A percentile compares a stretch with the other conserved stretches of the same genome.
Evolutionary conservation across 2,329 filamentous ascomycete genomes (phyloP).

Genomic region (Epichloe hybrida): DNA sequence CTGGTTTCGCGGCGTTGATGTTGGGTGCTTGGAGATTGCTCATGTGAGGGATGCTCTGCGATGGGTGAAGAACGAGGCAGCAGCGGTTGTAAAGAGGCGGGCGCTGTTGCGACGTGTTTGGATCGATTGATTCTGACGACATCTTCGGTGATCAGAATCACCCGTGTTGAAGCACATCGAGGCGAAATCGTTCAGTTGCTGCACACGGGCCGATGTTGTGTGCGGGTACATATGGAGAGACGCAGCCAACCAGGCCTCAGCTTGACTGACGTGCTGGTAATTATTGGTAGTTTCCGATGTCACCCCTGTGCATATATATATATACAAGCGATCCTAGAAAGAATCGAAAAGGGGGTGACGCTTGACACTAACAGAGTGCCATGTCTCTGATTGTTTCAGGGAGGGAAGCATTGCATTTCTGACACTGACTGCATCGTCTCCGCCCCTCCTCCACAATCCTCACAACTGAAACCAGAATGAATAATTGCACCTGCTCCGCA

Average conservation of each 20-base stretch:
- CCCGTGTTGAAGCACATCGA: neutral
- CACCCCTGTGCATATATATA: too few species aligned
- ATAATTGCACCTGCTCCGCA: neutral
- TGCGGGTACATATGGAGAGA: too few species aligned
- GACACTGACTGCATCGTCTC: neutral
- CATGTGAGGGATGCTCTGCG: conserved; percentile 32
- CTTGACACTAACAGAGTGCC: neutral
- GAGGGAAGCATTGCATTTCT: neutral
- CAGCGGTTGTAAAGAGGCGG: neutral
- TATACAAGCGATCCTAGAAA: too few species aligned
- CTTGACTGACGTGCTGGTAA: too few species aligned
- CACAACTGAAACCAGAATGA: neutral
- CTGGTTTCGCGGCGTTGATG: conserved; percentile 51
- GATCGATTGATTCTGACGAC: too few species aligned
- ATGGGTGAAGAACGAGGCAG: neutral
- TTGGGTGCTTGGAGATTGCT: conserved; percentile 58
- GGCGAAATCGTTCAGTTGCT: neutral
- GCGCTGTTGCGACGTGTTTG: neutral
- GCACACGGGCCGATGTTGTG: neutral
- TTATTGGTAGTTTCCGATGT: too few species aligned
- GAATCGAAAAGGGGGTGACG: too few species aligned
- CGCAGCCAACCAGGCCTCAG: too few species aligned
- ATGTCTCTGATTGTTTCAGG: neutral
- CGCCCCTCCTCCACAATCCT: neutral
- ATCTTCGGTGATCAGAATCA: too few species aligned